phyloP scores from a whole-genome alignment of 176 grass and related monocot species.

The Eragrostis curvula region DNA sequence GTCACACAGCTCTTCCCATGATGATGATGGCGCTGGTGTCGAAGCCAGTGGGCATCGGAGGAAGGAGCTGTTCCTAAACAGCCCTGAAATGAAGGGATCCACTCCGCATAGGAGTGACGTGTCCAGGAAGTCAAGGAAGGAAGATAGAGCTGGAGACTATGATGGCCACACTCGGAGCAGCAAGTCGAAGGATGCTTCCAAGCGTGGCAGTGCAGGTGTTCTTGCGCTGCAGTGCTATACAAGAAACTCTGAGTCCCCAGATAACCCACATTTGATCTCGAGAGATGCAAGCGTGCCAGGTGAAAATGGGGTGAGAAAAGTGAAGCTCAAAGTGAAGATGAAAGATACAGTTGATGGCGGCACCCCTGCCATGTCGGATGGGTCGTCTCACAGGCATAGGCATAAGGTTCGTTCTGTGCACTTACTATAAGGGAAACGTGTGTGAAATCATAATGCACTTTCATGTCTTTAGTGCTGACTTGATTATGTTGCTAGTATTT shows the following conservation, averaged over 20 bases:
- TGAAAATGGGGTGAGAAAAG: slow-evolving; percentile 65
- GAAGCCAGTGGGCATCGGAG: slow-evolving; percentile 45
- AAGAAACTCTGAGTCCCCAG: slow-evolving; percentile 34
- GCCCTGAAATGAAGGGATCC: slow-evolving; percentile 35
- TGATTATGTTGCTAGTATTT: slow-evolving; percentile 5
- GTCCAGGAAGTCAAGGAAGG: slow-evolving; percentile 53
- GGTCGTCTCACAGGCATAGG: slow-evolving; percentile 47
- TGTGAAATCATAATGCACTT: not conserved
- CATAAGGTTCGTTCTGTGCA: slow-evolving; percentile 67
- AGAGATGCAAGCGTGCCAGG: slow-evolving; percentile 25
- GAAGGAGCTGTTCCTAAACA: slow-evolving; percentile 79
- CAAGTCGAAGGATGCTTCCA: slow-evolving; percentile 44
- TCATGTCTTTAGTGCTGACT: not conserved
- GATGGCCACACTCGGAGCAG: slow-evolving; percentile 39
- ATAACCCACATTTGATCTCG: slow-evolving; percentile 8
- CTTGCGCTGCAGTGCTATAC: slow-evolving; percentile 45
- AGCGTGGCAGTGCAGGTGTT: slow-evolving; percentile 38
- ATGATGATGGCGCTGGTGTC: slow-evolving; percentile 18
- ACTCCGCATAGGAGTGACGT: not conserved
- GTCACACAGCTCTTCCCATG: slow-evolving; percentile 42
- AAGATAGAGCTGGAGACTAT: slow-evolving; percentile 39
- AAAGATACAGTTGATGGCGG: slow-evolving; percentile 36
- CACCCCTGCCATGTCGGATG: slow-evolving; percentile 17
- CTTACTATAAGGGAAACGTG: not conserved
- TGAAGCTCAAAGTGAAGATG: slow-evolving; percentile 73